Base-by-base conservation (phyloP, 306 rosid species). In the Casuarina equisetifolia region DNA sequence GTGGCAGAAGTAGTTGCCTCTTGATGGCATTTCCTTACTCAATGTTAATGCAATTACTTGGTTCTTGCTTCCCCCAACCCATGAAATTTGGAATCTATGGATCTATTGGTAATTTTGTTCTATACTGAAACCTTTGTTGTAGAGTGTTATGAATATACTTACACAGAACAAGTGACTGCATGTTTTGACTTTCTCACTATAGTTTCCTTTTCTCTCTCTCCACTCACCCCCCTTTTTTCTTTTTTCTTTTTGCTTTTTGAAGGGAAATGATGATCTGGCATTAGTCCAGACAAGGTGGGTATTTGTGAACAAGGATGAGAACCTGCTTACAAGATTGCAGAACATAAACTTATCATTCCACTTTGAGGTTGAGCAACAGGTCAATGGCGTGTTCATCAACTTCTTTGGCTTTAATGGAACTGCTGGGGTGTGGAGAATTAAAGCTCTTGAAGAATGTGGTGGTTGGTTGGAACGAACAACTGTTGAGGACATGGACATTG, bases 391-490 rank as follows among this genome's bases (percentile, higher is more conserved):
- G 79, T 92, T 89, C 82, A 74, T 95, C 68, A 90, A 95, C 87
- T 95, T 95, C 80, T 95, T 95, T 87, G 99, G 99, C 67, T 95
- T 95, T 80, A 95, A 95, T 77, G 97, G 99, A 77, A 92, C 97
- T 59, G 97, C 97, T 78, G 97, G 99, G 78, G 99, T 95, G 36
- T 95, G 99, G 99, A 91, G 94, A 84, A 88, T 95, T 80, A 91
- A 88, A 84, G 99, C 99, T 72, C 89, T 95, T 74, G 97, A 92
- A 89, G 99, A 95, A 17, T 91, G 97, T 77, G 99, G 97, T 72
- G 97, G 99, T 77, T 95, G 99, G 99, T 90, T 95, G 86, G 99
- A 95, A 80, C 86, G 97, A 76, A 95, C 97, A 63, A 95, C 97
- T 63, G 99, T 95, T 38, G 99, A 95, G 85, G 99, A 95, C 88